Percentiles rank a stretch among this genome's conserved stretches.
Conservation (phyloP, 2,329 filamentous ascomycete genomes). For the Tolypocladium pustulatum region DNA sequence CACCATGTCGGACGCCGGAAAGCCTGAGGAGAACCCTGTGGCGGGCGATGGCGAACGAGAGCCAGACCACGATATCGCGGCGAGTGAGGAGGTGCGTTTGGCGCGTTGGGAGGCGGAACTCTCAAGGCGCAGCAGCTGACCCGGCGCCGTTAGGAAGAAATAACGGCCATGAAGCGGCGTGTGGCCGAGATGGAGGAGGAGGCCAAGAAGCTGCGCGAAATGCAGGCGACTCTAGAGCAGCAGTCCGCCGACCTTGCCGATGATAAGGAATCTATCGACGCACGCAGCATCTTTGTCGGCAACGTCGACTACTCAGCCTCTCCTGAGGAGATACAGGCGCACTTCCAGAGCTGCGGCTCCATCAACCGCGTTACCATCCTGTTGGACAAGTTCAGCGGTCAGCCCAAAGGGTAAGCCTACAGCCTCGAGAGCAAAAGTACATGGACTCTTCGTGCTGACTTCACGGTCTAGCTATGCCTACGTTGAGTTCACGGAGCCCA, state of each 20-base stretch:
- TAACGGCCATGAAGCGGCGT: constrained; percentile 75
- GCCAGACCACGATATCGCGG: constrained; percentile 18
- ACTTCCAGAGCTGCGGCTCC: constrained; percentile 93
- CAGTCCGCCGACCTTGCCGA: constrained; percentile 75
- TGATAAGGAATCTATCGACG: constrained; percentile 92
- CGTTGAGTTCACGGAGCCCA: constrained; percentile 94
- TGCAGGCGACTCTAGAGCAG: constrained; percentile 78
- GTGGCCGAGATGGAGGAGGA: constrained; percentile 89
- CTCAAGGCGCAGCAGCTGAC: constrained; percentile 17
- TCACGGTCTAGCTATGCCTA: constrained; percentile 71
- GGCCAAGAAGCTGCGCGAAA: constrained; percentile 74
- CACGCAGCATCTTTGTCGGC: constrained; percentile 92
- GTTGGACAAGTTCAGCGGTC: constrained; percentile 94
- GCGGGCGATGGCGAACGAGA: constrained; percentile 17
- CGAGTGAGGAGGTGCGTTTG: constrained; percentile 25
- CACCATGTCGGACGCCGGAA: constrained; percentile 22
- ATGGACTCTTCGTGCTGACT: neutral
- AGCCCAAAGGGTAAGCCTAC: constrained; percentile 79
- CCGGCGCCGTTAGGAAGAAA: constrained; percentile 52
- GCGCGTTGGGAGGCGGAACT: constrained; percentile 15
- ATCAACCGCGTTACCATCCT: constrained; percentile 98
- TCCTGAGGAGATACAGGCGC: constrained; percentile 91
- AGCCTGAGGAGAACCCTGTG: constrained; percentile 18
- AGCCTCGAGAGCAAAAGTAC: neutral
- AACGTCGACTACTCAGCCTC: constrained; percentile 97